Base-by-base conservation (phyloP, 768 basidiomycete genomes). In the Mrakia blollopis region DNA sequence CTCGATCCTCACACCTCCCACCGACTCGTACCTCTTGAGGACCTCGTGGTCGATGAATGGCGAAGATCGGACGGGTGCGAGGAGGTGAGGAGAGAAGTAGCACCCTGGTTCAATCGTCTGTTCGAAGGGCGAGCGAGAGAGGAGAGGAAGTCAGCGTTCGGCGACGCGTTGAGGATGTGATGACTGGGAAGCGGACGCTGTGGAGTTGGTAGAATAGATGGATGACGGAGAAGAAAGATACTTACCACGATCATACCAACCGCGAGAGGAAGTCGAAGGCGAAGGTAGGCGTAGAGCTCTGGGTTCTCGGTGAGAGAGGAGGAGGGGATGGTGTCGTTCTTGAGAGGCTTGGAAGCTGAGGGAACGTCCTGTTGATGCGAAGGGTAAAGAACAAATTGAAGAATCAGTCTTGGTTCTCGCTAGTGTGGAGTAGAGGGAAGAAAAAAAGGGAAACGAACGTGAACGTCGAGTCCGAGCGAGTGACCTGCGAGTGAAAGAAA, bases 1-100 rank as follows among this genome's bases (percentile, higher is more conserved):
- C 83, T 98, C 96, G 79, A 98, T 95, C 71, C 95, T 85, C 2
- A 98, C 91, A 0, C 95, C 96, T 21, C 96, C 96, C 32, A 98
- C 92, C 47, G 85, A 84, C 80, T 92, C 89, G 81, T 94, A 98
- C 75, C 85, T 84, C 82, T 87, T 86, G 77, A 95, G 84, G 32
- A 91, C 87, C 21, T 87, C 89, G 57, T 88, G 87, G 81, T 94
- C 86, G 79, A 98, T 89, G 80, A 89, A 86, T 77, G 85, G 85
- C 39, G 90, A 89, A 80, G 87, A 84, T 62, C 89, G 87, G 61
- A 89, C 86, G 13, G 89, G 85, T 7, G 87, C 86, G n/a, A 95
- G 85, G 28, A 94, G 86, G 79, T 91, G 89, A 1, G 90, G 89
- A 7, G 90, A 90, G 86, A 94, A 95, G 83, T 94, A 94, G 80